These are phyloP conservation scores for Russula compacta DNA, from an alignment of 768 basidiomycete genomes.

Conservation along the genomic window DNA sequence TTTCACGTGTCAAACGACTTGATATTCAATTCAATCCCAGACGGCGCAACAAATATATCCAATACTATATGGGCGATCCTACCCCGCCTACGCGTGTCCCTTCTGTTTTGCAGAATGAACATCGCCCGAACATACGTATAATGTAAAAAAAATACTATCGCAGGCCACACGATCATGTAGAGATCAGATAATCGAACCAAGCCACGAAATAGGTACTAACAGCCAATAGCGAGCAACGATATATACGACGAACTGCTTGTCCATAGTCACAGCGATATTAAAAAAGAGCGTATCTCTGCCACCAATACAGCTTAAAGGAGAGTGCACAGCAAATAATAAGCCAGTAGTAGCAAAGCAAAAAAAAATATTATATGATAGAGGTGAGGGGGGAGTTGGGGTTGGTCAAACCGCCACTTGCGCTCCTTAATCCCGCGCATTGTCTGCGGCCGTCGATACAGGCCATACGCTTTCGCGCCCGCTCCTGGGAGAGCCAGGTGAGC, in stretches of 20 bases:
- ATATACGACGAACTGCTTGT: constrained; percentile 16
- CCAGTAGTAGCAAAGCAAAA: constrained; percentile 12
- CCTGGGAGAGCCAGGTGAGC: constrained; percentile 20
- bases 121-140: constrained; percentile 20
- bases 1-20: constrained; percentile 9
- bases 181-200: constrained; percentile 5
- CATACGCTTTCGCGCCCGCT: constrained; percentile 26
- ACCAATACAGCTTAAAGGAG: constrained; percentile 9
- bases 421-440: constrained; percentile 18
- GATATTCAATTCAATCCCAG: constrained; percentile 2
- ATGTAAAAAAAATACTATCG: constrained; percentile 16
- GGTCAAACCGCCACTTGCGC: not conserved
- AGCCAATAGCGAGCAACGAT: constrained; percentile 12
- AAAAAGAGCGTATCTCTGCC: constrained; percentile 10
- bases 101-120: constrained; percentile 14
- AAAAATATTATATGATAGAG: not conserved
- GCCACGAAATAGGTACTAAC: constrained; percentile 8
- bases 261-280: constrained; percentile 15
- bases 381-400: not conserved
- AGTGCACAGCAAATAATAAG: constrained; percentile 14
- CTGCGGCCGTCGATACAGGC: constrained; percentile 25
- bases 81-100: constrained; percentile 1
- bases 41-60: not conserved
- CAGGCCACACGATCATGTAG: not conserved
- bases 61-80: constrained; percentile 11